phyloP scores from a whole-genome alignment of 2,329 filamentous ascomycete species.

The Claviceps sp. region DNA sequence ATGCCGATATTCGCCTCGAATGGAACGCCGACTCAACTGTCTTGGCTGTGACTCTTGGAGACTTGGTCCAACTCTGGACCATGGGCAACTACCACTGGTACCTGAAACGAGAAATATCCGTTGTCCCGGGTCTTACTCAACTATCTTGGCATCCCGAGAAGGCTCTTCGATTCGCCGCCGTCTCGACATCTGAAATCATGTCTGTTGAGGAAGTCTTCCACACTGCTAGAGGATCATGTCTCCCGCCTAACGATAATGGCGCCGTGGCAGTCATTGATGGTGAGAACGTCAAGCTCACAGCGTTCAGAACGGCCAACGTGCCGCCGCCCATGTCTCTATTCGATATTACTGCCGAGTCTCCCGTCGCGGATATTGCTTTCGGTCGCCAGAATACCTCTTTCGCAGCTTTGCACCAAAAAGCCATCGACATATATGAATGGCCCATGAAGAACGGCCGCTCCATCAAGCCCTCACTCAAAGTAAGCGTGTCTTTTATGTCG shows the following conservation, averaged over 20 bases:
- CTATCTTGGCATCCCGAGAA: slow-evolving; percentile 81
- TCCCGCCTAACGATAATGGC: slow-evolving; percentile 63
- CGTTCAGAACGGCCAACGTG: slow-evolving; percentile 69
- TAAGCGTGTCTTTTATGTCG: slow-evolving; percentile 25
- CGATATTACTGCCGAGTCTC: slow-evolving; percentile 49
- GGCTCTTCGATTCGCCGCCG: slow-evolving; percentile 51
- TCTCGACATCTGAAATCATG: slow-evolving; percentile 36
- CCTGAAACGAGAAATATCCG: slow-evolving; percentile 73
- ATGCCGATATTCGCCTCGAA: slow-evolving; percentile 49
- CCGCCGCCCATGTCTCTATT: slow-evolving; percentile 87
- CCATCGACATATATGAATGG: slow-evolving; percentile 59
- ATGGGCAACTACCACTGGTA: slow-evolving; percentile 98
- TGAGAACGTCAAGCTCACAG: slow-evolving; percentile 64
- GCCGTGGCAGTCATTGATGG: slow-evolving; percentile 79
- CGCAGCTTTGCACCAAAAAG: slow-evolving; percentile 55
- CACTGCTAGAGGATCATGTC: slow-evolving; percentile 54
- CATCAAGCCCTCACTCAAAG: slow-evolving; percentile 27
- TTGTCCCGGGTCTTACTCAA: slow-evolving; percentile 19
- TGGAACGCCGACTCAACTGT: slow-evolving; percentile 94
- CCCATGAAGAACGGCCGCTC: slow-evolving; percentile 44
- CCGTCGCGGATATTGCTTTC: slow-evolving; percentile 63
- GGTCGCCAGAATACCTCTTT: slow-evolving; percentile 50
- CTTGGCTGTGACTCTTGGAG: slow-evolving; percentile 62
- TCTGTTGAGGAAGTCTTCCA: slow-evolving; percentile 56
- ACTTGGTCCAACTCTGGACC: slow-evolving; percentile 85